A percentile compares a stretch with the other conserved stretches of the same genome.
Conservation (phyloP, 2,329 filamentous ascomycete species). For the Colletotrichum sp. region DNA sequence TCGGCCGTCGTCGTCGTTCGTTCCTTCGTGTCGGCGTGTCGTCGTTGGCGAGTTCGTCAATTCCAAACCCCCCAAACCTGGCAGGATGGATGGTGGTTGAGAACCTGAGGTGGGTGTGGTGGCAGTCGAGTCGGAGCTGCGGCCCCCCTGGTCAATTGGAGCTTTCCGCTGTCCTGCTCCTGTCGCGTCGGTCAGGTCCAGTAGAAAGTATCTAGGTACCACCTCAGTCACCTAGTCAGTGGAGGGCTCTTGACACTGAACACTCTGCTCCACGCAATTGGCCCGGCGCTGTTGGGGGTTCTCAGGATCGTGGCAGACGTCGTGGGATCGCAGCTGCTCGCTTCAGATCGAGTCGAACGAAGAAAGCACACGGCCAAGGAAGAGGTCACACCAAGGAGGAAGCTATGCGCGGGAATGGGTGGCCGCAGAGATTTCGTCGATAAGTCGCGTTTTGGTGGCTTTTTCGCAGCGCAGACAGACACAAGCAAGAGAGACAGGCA, state of each 20-base stretch:
- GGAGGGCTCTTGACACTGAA: not conserved
- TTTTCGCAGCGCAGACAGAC: not conserved
- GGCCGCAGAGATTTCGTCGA: slow-evolving; percentile 4
- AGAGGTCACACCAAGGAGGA: not conserved
- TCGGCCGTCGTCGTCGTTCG: not conserved
- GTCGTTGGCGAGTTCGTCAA: not conserved
- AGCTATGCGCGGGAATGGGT: not conserved
- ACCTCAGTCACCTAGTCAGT: not conserved
- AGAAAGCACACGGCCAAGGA: not conserved
- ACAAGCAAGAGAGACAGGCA: not conserved
- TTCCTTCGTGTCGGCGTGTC: not conserved
- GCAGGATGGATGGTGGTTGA: not conserved
- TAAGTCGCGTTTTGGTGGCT: slow-evolving; percentile 1
- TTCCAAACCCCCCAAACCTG: not conserved
- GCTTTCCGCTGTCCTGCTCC: not conserved
- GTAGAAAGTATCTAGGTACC: not conserved
- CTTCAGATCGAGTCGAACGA: not conserved
- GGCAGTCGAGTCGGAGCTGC: slow-evolving; percentile 8
- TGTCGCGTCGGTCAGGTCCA: not conserved
- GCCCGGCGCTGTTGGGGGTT: not conserved
- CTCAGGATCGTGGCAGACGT: not conserved
- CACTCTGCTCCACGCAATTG: not conserved
- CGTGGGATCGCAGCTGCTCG: not conserved
- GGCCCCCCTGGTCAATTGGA: slow-evolving; percentile 4
- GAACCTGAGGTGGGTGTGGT: not conserved